A percentile compares a stretch with the other conserved stretches of the same genome.
These are phyloP conservation scores for Sclerotinia minor DNA, from an alignment of 2,329 filamentous ascomycete genomes.

Conservation along the genomic window DNA sequence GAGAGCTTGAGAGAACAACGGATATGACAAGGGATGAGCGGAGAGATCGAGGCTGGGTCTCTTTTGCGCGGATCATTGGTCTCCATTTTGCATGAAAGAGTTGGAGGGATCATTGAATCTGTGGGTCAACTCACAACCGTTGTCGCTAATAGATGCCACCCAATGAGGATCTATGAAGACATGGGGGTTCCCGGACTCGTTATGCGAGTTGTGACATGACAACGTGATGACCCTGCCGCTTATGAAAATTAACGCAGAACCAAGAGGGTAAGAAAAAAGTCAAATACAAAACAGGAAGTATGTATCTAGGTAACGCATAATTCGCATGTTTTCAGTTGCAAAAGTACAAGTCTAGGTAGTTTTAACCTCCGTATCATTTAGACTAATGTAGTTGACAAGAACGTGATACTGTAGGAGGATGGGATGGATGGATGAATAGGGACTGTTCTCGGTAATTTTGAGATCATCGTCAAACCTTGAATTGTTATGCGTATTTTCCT, in stretches of 20 bases:
- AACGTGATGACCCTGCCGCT: constrained; percentile 25
- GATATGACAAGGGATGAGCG: constrained; percentile 35
- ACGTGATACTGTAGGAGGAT: constrained; percentile 10
- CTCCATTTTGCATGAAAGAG: constrained; percentile 28
- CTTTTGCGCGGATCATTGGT: constrained; percentile 35
- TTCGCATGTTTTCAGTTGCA: not conserved
- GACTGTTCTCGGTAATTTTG: constrained; percentile 8
- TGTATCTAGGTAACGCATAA: not conserved
- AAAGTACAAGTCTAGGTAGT: constrained; percentile 14
- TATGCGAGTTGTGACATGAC: constrained; percentile 22
- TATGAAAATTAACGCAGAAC: constrained; percentile 15
- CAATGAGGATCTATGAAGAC: constrained; percentile 20
- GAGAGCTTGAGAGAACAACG: constrained; percentile 25
- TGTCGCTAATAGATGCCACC: constrained; percentile 23
- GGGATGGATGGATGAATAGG: not conserved
- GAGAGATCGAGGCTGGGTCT: constrained; percentile 39
- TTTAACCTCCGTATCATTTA: constrained; percentile 6
- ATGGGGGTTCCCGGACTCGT: constrained; percentile 20
- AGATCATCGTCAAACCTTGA: constrained; percentile 20
- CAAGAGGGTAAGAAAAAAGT: constrained; percentile 7
- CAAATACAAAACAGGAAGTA: constrained; percentile 3
- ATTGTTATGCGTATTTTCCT: constrained; percentile 3
- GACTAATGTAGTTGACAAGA: constrained; percentile 6
- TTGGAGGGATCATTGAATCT: constrained; percentile 30
- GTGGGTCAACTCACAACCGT: constrained; percentile 28